Evolutionary conservation across 164 flowering plant species (phyloP).

Genomic region (Piper betle): DNA sequence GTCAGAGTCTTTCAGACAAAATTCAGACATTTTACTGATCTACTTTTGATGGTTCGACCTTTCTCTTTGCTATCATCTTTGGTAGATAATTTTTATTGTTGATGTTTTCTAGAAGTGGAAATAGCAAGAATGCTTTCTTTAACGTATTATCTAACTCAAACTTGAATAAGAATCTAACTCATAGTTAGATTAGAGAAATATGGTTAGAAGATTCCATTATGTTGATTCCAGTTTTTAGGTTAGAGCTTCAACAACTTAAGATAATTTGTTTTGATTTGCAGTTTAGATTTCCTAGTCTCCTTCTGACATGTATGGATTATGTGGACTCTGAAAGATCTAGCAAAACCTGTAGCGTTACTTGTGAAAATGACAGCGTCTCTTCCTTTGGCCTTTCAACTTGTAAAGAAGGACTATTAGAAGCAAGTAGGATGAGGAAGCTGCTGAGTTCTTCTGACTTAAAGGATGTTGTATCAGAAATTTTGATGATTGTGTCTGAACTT

Average conservation of each 20-base stretch:
- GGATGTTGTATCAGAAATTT: constrained; percentile 64
- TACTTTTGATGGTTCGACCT: constrained; percentile 62
- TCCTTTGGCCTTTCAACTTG: constrained; percentile 67
- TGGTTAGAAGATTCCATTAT: not conserved
- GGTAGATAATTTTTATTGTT: constrained; percentile 5
- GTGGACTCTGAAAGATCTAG: constrained; percentile 57
- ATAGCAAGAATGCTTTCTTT: no score
- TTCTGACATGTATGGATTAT: constrained; percentile 64
- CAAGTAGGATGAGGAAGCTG: constrained; percentile 44
- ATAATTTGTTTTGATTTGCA: constrained; percentile 21
- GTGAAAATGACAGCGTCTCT: constrained; percentile 70
- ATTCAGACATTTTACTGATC: constrained; percentile 62
- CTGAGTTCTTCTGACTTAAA: constrained; percentile 51
- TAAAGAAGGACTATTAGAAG: constrained; percentile 71
- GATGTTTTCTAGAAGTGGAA: not conserved
- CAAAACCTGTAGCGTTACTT: constrained; percentile 74
- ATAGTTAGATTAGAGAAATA: no score
- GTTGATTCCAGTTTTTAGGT: not conserved
- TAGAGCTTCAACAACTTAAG: not conserved
- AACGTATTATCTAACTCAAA: not conserved
- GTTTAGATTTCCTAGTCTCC: constrained; percentile 57
- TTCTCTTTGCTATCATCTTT: not conserved
- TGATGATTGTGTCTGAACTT: constrained; percentile 86
- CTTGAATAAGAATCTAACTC: not conserved
- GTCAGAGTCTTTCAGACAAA: constrained; percentile 60